These are phyloP conservation scores for Teratosphaeria destructans DNA, from an alignment of 2,329 filamentous ascomycete species.

Conservation along the genomic window DNA sequence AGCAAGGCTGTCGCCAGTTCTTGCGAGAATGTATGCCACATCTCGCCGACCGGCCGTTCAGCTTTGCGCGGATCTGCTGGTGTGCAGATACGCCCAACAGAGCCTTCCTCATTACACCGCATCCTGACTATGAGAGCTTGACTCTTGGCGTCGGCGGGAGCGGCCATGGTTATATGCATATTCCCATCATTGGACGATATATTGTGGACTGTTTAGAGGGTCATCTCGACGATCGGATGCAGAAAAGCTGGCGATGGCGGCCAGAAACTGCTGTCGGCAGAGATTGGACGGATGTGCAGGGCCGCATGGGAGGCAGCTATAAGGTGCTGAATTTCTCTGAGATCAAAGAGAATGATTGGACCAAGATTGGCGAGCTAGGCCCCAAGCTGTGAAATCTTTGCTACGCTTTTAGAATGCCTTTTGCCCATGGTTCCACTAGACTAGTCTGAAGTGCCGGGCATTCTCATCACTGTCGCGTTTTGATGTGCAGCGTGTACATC, in stretches of 20 bases:
- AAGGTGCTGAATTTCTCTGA: slow-evolving; percentile 34
- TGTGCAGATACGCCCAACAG: slow-evolving; percentile 47
- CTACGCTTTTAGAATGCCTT: not conserved
- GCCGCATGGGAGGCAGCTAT: slow-evolving; percentile 37
- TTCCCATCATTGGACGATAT: slow-evolving; percentile 41
- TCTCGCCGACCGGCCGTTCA: slow-evolving; percentile 38
- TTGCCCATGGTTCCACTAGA: not conserved
- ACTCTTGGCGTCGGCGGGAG: slow-evolving; percentile 42
- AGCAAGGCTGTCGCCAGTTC: slow-evolving; percentile 38
- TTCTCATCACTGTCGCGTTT: too few relatives aligned
- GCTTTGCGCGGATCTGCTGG: slow-evolving; percentile 46
- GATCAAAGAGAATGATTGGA: not conserved
- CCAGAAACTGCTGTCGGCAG: slow-evolving; percentile 39
- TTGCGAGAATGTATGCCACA: slow-evolving; percentile 45
- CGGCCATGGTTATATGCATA: slow-evolving; percentile 45
- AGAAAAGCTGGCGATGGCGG: slow-evolving; percentile 39
- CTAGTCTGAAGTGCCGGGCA: not conserved
- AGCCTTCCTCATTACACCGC: slow-evolving; percentile 42
- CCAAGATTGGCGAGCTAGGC: not conserved
- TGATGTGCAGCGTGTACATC: too few relatives aligned
- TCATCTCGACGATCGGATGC: slow-evolving; percentile 32
- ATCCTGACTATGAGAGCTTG: slow-evolving; percentile 35
- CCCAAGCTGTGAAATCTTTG: not conserved
- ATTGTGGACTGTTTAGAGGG: slow-evolving; percentile 41
- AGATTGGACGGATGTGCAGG: slow-evolving; percentile 40